These are phyloP conservation scores for Begonia peltatifolia DNA, from an alignment of 306 rosid genomes.

Conservation along the genomic window DNA sequence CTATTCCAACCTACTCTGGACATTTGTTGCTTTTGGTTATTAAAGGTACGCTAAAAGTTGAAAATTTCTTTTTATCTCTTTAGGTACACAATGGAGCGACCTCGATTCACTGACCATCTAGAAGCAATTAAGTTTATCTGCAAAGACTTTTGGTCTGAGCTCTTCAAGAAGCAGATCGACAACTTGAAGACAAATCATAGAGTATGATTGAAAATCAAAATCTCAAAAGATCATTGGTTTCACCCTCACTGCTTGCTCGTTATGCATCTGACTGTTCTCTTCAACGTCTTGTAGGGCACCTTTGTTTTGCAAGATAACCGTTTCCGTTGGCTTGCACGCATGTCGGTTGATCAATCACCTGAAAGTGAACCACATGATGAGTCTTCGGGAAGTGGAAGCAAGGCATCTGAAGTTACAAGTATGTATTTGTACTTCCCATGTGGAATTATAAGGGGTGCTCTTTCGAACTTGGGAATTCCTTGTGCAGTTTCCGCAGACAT, in stretches of 20 bases:
- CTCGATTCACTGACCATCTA: conserved; percentile 82
- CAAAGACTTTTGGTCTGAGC: conserved; percentile 98
- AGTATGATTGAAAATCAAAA: conserved; percentile 26
- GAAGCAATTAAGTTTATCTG: conserved; percentile 97
- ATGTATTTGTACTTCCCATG: conserved; percentile 96
- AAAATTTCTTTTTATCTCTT: background rate
- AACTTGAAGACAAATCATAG: conserved; percentile 93
- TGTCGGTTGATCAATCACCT: conserved; percentile 50
- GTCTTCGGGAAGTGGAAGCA: conserved; percentile 40
- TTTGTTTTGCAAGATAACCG: conserved; percentile 91
- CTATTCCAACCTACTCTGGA: background rate
- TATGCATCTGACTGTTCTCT: background rate
- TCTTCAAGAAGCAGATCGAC: conserved; percentile 96
- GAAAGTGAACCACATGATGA: conserved; percentile 49
- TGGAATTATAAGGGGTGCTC: conserved; percentile 94
- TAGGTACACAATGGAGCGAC: conserved; percentile 92
- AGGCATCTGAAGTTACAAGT: conserved; percentile 55
- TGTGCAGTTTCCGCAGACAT: conserved; percentile 94
- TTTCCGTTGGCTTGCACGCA: conserved; percentile 77
- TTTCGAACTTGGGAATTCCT: conserved; percentile 87
- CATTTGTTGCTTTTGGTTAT: background rate
- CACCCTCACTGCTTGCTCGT: background rate
- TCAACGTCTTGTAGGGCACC: conserved; percentile 54
- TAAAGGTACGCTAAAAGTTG: background rate
- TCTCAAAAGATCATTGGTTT: background rate